Percentiles rank a stretch among this genome's conserved stretches.
These are phyloP conservation scores for Leishmania martiniquensis DNA, from an alignment of 208 protist species.

Conservation along the genomic window DNA sequence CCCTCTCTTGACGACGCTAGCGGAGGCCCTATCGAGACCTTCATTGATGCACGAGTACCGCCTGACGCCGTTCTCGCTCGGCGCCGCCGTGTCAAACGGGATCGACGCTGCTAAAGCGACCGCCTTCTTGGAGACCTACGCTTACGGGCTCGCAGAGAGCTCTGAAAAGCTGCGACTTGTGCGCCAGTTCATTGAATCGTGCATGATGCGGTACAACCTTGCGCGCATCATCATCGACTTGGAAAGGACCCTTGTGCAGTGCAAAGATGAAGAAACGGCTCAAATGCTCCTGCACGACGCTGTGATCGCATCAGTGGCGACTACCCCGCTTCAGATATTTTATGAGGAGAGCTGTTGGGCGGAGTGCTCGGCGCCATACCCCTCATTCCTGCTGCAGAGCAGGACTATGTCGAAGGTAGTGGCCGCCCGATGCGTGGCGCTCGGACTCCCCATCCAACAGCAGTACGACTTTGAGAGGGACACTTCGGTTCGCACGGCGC, in stretches of 20 bases:
- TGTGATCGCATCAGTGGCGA: slow-evolving; percentile 54
- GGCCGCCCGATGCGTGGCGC: slow-evolving; percentile 67
- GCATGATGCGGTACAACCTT: slow-evolving; percentile 83
- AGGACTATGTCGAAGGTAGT: slow-evolving; percentile 67
- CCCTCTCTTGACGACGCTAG: slow-evolving; percentile 69
- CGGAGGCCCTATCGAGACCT: slow-evolving; percentile 96
- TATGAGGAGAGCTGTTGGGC: slow-evolving; percentile 32
- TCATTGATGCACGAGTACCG: slow-evolving; percentile 97
- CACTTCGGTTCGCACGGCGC: slow-evolving; percentile 52
- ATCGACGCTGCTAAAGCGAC: slow-evolving; percentile 91
- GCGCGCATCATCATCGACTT: slow-evolving; percentile 75
- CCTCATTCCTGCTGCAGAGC: slow-evolving; percentile 58
- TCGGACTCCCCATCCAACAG: slow-evolving; percentile 83
- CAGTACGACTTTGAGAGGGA: slow-evolving; percentile 88
- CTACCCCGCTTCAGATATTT: slow-evolving; percentile 38
- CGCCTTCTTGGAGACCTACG: slow-evolving; percentile 73
- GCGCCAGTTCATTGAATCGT: slow-evolving; percentile 62
- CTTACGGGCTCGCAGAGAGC: slow-evolving; percentile 62
- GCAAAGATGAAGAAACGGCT: slow-evolving; percentile 56
- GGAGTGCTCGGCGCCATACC: slow-evolving; percentile 23
- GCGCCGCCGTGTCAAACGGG: slow-evolving; percentile 96
- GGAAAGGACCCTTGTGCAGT: slow-evolving; percentile 66
- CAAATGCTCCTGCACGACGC: slow-evolving; percentile 51
- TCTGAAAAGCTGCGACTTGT: slow-evolving; percentile 28
- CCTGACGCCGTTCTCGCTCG: slow-evolving; percentile 97